Evolutionary conservation across 768 basidiomycete genomes (phyloP).

Genomic region (Phanerochaete sordida): DNA sequence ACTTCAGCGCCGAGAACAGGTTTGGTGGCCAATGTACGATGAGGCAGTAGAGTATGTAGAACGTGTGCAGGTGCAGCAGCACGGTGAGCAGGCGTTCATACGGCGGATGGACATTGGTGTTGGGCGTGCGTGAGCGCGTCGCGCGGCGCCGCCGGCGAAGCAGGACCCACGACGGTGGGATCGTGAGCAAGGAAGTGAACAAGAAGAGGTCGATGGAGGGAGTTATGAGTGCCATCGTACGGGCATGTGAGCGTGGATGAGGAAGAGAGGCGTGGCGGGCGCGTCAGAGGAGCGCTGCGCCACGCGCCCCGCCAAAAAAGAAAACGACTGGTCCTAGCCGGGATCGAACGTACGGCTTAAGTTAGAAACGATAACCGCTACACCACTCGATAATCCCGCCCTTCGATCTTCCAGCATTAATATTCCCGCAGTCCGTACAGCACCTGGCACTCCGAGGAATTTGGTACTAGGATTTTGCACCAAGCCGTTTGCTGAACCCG

Average conservation of each 20-base stretch:
- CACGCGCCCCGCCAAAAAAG: too few species aligned
- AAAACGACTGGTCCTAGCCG: too few species aligned
- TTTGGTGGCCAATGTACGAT: conserved; percentile 53
- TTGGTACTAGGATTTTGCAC: too few species aligned
- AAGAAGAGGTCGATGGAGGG: conserved; percentile 25
- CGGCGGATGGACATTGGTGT: conserved; percentile 7
- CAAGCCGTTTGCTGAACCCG: too few species aligned
- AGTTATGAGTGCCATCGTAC: conserved; percentile 25
- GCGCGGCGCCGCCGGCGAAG: conserved; percentile 5
- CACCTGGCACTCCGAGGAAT: too few species aligned
- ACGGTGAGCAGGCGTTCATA: conserved; percentile 28
- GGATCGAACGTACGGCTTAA: too few species aligned
- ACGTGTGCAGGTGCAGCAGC: conserved; percentile 46
- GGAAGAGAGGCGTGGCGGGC: not conserved
- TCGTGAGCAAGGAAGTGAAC: conserved; percentile 11
- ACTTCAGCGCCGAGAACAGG: conserved; percentile 51
- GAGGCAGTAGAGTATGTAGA: conserved; percentile 45
- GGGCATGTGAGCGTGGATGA: not conserved
- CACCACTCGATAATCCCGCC: too few species aligned
- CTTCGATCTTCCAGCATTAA: too few species aligned
- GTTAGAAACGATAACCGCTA: too few species aligned
- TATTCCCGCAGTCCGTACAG: too few species aligned
- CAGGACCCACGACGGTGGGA: conserved; percentile 13
- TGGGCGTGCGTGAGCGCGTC: not conserved
- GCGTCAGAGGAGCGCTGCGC: not conserved